Base-by-base conservation (phyloP, 192 early-diverging fungal species). In the Coemansia sp. region DNA sequence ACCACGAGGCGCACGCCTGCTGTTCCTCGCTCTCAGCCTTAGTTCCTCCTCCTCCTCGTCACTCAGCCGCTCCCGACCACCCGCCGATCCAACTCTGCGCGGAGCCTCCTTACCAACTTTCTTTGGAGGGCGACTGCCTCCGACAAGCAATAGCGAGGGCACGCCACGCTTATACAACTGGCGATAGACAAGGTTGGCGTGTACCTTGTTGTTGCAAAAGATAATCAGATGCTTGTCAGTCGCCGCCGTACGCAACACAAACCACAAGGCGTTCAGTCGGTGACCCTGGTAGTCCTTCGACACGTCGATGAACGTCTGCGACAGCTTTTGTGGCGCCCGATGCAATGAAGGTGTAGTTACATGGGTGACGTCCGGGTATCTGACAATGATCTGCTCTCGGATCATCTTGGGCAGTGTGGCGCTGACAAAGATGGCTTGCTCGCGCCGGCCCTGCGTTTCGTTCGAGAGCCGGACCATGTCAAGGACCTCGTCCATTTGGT, bases 331-430 rank as follows among this genome's bases (percentile, higher is more conserved):
- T 34, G 91, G 87, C 4, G 91, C 89, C 24, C 89, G 83, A 78
- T 98, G 96, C 64, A 98, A 72, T 0, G 85, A 85, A 3, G 92
- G 90, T 1, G 95, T 96, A 0, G 94, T 91, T 52, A 95, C 89
- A 65, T 88, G 88, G 43, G 85, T 78, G 64, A 92, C 65, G 1
- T 76, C 84, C 0, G 92, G 88, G 20, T 91, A 87, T 5, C 85
- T 55, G 18, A 66, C 53, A 43, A 88, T 87, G 46, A 93, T 75
- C 18, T 76, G 73, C 49, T 86, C 76, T 71, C 87, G 88, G 20
- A 95, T 88, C 11, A 88, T 79, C 66, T 89, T 88, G 20, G 91
- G 93, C 70, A 91, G 61, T 1, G 92, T 93, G 8, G 92, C 90
- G 4, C 88, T 89, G 31, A 93, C 91, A 58, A 91, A 79, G 18